Evolutionary conservation across 2,329 filamentous ascomycete species (phyloP).

Genomic region (Claviceps cyperi): DNA sequence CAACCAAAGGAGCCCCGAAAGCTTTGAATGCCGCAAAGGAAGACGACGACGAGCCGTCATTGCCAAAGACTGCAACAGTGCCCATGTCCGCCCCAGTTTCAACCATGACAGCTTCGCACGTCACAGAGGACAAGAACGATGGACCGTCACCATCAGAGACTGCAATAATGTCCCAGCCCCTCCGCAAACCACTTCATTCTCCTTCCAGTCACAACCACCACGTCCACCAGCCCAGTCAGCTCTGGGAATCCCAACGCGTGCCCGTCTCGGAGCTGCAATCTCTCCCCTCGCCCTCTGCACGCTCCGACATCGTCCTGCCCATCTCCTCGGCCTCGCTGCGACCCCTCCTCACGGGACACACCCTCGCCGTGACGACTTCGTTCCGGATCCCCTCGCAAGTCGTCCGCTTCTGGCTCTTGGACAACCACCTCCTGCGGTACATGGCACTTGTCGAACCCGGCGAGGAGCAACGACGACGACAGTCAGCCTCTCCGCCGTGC

Average conservation of each 20-base stretch:
- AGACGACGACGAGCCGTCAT: background rate
- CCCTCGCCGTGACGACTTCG: conserved; percentile 39
- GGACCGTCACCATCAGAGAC: background rate
- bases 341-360: conserved; percentile 32
- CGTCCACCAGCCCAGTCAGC: conserved; percentile 13
- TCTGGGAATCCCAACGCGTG: conserved; percentile 33
- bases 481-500: conserved; percentile 18
- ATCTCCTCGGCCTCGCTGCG: conserved; percentile 31
- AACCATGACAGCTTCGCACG: background rate
- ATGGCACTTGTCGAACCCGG: conserved; percentile 40
- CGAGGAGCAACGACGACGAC: conserved; percentile 11
- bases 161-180: conserved; percentile 1
- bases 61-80: background rate
- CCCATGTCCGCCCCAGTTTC: background rate
- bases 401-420: conserved; percentile 48
- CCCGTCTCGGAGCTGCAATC: conserved; percentile 32
- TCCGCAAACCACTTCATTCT: conserved; percentile 16
- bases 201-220: conserved; percentile 7
- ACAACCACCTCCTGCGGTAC: conserved; percentile 38
- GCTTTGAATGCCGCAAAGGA: background rate
- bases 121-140: background rate
- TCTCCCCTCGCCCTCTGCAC: conserved; percentile 32
- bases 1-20: background rate
- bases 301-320: conserved; percentile 40
- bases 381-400: conserved; percentile 42